These are phyloP conservation scores for Cerioporus squamosus DNA, from an alignment of 1,284 basidiomycete species.

Conservation along the genomic window DNA sequence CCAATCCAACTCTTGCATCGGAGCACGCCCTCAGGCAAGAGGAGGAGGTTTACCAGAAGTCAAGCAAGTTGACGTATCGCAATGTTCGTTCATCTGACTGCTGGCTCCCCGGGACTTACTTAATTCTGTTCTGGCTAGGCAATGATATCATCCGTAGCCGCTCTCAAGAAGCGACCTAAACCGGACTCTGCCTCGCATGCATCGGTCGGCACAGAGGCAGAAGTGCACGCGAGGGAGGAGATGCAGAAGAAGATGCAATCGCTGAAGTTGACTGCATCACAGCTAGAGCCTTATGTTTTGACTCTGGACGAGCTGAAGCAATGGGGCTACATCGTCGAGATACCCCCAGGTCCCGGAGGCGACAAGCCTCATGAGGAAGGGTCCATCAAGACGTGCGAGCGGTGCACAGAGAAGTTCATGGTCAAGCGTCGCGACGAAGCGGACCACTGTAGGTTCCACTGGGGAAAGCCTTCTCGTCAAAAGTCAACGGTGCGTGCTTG, in stretches of 20 bases:
- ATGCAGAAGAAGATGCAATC: constrained; percentile 60
- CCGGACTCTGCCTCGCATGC: constrained; percentile 68
- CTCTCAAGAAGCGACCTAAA: constrained; percentile 70
- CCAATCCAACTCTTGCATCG: constrained; percentile 61
- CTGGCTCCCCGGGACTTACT: not conserved
- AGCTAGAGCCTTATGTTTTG: constrained; percentile 65
- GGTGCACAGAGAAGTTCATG: constrained; percentile 72
- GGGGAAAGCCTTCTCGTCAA: constrained; percentile 67
- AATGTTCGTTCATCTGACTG: constrained; percentile 53
- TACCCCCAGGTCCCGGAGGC: constrained; percentile 68
- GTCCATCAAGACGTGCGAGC: constrained; percentile 71
- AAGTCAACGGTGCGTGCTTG: constrained; percentile 57
- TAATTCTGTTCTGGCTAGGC: constrained; percentile 48
- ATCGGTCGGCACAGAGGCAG: constrained; percentile 82
- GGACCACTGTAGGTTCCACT: constrained; percentile 81
- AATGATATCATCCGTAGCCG: constrained; percentile 71
- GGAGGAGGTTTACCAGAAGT: constrained; percentile 71
- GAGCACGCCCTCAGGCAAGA: constrained; percentile 82
- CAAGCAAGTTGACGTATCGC: constrained; percentile 78
- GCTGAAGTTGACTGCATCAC: constrained; percentile 56
- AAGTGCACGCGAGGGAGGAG: constrained; percentile 62
- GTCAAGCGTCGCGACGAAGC: constrained; percentile 64
- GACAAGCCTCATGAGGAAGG: constrained; percentile 70
- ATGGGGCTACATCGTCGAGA: constrained; percentile 75
- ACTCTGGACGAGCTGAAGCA: constrained; percentile 58